phyloP scores from a whole-genome alignment of 176 grass and related monocot genomes.

The Puya raimondii region DNA sequence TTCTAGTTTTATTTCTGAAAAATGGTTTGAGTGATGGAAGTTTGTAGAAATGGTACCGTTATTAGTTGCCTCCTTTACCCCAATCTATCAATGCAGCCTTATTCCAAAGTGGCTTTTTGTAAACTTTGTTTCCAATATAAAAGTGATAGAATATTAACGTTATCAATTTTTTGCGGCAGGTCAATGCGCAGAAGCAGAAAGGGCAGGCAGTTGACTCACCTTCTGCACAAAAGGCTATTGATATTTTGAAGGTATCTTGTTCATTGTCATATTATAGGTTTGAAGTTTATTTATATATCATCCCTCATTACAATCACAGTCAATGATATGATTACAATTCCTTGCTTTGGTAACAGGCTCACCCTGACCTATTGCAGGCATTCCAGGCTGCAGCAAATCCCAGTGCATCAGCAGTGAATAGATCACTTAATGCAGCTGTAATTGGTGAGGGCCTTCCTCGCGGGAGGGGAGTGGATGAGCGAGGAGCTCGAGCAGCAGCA shows the following conservation, averaged over 20 bases:
- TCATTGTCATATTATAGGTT: not conserved
- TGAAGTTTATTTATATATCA: not conserved
- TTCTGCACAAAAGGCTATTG: slow-evolving; percentile 46
- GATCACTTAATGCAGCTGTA: slow-evolving; percentile 42
- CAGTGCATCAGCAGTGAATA: slow-evolving; percentile 29
- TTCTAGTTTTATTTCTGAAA: not conserved
- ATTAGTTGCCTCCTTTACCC: not conserved
- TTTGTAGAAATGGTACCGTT: not conserved
- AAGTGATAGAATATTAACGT: not conserved
- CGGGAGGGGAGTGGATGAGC: slow-evolving; percentile 62
- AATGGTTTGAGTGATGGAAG: not conserved
- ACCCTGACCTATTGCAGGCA: slow-evolving; percentile 70
- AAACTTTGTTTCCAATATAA: no score
- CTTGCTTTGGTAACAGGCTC: slow-evolving; percentile 33
- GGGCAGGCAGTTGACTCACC: slow-evolving; percentile 31
- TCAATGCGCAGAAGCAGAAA: slow-evolving; percentile 71
- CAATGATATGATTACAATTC: not conserved
- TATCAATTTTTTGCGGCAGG: slow-evolving; percentile 16
- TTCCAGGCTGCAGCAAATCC: slow-evolving; percentile 62
- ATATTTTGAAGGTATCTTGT: slow-evolving; percentile 53
- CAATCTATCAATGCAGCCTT: no score
- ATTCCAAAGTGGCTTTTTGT: no score
- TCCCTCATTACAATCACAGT: slow-evolving; percentile 4
- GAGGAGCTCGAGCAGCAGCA: slow-evolving; percentile 59
- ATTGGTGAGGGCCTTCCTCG: slow-evolving; percentile 52